A percentile compares a stretch with the other conserved stretches of the same genome.
These are phyloP conservation scores for Parachaetomium inaequale DNA, from an alignment of 495 filamentous ascomycete genomes.

Conservation along the genomic window DNA sequence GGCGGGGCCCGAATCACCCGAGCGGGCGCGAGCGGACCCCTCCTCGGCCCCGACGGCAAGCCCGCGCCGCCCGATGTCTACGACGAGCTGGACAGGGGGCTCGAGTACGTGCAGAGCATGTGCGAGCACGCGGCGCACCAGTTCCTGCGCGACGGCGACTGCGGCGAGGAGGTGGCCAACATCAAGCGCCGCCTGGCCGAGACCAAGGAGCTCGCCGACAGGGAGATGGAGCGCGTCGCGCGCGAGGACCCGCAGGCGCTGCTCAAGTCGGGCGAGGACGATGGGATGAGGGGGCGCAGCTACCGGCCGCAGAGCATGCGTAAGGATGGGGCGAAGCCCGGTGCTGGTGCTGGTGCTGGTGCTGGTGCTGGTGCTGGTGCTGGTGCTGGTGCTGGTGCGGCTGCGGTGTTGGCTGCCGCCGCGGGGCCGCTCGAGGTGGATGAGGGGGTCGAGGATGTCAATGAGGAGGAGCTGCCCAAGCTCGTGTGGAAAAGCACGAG, in stretches of 20 bases:
- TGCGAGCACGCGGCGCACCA: slow-evolving; percentile 86
- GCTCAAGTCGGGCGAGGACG: slow-evolving; percentile 25
- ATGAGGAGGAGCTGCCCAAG: slow-evolving; percentile 7
- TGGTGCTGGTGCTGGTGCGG: neutral
- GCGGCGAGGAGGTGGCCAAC: slow-evolving; percentile 64
- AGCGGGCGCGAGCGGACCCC: no score
- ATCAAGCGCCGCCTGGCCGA: slow-evolving; percentile 59
- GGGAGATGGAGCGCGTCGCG: slow-evolving; percentile 54
- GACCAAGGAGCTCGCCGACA: slow-evolving; percentile 55
- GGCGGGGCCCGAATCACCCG: neutral
- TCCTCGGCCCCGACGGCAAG: slow-evolving; percentile 8
- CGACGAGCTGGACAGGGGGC: slow-evolving; percentile 67
- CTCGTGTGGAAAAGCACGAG: slow-evolving; percentile 19
- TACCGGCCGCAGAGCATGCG: slow-evolving; percentile 37
- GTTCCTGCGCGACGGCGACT: slow-evolving; percentile 79
- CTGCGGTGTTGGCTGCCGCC: neutral
- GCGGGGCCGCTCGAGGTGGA: slow-evolving; percentile 17
- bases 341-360: neutral
- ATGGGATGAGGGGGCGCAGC: slow-evolving; percentile 21
- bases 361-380: neutral
- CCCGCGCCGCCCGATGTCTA: slow-evolving; percentile 48
- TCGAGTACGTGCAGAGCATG: slow-evolving; percentile 73
- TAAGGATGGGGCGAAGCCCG: slow-evolving; percentile 14
- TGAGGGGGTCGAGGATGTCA: slow-evolving; percentile 11
- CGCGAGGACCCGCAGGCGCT: slow-evolving; percentile 33